Evolutionary conservation across 352 stramenopile species (phyloP), one percentile per base, ranked within the genome.

Genomic region (Halophytophthora batemanensis): DNA sequence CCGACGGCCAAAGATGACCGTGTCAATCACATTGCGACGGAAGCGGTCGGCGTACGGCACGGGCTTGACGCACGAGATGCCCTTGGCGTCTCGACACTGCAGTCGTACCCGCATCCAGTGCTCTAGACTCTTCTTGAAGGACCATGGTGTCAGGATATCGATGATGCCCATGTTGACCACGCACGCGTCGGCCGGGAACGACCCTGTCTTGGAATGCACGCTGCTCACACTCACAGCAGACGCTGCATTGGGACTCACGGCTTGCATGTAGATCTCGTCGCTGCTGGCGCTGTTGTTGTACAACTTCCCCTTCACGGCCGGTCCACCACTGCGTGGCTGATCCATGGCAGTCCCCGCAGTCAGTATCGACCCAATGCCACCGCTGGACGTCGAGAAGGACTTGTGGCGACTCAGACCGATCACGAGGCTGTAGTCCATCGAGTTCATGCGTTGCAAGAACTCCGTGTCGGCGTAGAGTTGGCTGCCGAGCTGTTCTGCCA

Each of bases 341-440:
- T 29, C 23, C n/a, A 19, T 29, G 2, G n/a, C 2, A 15, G 29
- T 45, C 3, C 19, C 13, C 21, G 40, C 11, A 10, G 64, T 70
- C 5, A 74, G 52, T 23, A 74, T n/a, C n/a, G n/a, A 42, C 21
- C 60, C 59, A 17, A 51, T 61, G 56, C 56, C 60, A 22, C 66
- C 55, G 31, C 68, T 82, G 1, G 63, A 65, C 15, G 59, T 51
- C 0, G 67, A 66, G 40, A 78, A 72, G 1, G 66, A 59, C 29
- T 70, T 76, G n/a, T 69, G 64, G 2, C 78, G 73, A 58, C 75
- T 89, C 43, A 98, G 68, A 15, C 93, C 95, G 63, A 98, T 96
- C 45, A 98, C 74, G 55, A 98, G 79, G 48, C 87, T 97, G 67
- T 98, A 98, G 65, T 98, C 95, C 87, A 98, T 98, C 59, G 96